phyloP scores from a whole-genome alignment of 2,329 filamentous ascomycete genomes.

The Verticillium alfalfae region DNA sequence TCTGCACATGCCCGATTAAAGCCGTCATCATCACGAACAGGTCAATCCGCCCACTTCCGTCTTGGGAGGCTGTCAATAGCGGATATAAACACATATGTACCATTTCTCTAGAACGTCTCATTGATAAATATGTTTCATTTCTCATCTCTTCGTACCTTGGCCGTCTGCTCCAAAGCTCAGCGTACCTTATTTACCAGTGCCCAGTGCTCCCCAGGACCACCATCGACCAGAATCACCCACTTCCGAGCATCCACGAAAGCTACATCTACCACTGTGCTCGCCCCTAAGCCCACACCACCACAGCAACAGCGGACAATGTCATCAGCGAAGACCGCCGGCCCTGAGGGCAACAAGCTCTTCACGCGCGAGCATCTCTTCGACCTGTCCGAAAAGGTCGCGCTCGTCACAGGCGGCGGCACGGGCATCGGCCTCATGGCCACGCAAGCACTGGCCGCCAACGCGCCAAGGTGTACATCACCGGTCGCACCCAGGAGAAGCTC shows the following conservation, averaged over 20 bases:
- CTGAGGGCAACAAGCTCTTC: constrained; percentile 21
- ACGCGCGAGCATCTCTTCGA: constrained; percentile 32
- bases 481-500: constrained; percentile 57
- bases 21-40: background rate
- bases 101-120: background rate
- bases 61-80: background rate
- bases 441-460: constrained; percentile 61
- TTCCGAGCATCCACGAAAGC: background rate
- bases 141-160: background rate
- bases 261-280: background rate
- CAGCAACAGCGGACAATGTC: constrained; percentile 4
- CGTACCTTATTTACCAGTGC: background rate
- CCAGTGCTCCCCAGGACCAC: background rate
- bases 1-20: background rate
- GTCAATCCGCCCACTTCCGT: background rate
- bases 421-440: constrained; percentile 67
- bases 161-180: background rate
- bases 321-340: constrained; percentile 9
- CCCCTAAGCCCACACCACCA: background rate
- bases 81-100: background rate
- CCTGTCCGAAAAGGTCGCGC: constrained; percentile 34
- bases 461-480: constrained; percentile 65
- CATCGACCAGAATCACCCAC: background rate
- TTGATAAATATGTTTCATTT: background rate
- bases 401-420: constrained; percentile 46